phyloP scores from a whole-genome alignment of 1,284 basidiomycete species.

The Heterobasidion parviporum region DNA sequence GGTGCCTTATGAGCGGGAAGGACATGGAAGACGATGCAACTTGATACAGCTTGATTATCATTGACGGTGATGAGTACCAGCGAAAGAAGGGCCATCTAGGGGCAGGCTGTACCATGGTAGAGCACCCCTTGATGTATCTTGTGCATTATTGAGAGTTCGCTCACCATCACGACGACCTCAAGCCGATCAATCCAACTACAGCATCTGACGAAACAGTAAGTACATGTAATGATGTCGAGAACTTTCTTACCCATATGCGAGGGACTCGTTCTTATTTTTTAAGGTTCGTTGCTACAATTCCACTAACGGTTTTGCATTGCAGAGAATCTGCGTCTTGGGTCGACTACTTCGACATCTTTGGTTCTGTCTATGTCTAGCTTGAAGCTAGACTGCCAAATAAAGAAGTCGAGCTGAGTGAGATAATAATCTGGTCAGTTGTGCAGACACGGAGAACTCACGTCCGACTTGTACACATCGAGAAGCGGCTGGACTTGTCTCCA shows the following conservation, averaged over 20 bases:
- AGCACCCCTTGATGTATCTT: no score
- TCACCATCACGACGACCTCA: neutral
- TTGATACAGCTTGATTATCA: no score
- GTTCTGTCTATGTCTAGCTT: constrained; percentile 6
- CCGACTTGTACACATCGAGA: constrained; percentile 26
- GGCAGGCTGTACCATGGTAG: no score
- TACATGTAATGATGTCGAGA: no score
- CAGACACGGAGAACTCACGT: constrained; percentile 25
- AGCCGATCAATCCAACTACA: neutral
- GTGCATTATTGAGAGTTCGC: no score
- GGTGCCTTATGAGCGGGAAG: no score
- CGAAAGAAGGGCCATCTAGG: no score
- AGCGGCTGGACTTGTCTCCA: constrained; percentile 37
- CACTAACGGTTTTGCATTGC: neutral
- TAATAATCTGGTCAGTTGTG: neutral
- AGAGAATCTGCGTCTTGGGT: constrained; percentile 11
- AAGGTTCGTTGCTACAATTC: neutral
- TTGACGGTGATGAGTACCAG: no score
- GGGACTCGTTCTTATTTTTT: no score
- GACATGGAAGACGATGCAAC: no score
- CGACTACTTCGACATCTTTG: constrained; percentile 10
- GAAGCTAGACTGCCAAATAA: constrained; percentile 7
- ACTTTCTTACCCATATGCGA: no score
- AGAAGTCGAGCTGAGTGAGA: neutral
- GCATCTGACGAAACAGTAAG: neutral